Conservation (phyloP, 2,329 filamentous ascomycete species). For the Xylariaceae sp. region DNA sequence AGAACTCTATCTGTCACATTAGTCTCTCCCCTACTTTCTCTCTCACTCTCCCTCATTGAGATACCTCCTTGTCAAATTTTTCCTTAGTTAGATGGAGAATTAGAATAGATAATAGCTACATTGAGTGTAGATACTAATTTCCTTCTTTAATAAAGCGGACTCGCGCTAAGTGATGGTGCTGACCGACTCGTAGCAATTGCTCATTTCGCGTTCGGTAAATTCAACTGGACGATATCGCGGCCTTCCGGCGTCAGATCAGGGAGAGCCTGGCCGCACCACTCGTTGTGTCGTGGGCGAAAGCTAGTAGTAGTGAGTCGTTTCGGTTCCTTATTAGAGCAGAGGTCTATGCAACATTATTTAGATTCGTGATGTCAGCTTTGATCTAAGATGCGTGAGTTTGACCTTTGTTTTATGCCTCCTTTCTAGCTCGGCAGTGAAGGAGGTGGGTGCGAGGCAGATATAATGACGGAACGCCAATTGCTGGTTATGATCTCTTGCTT, state of each 20-base stretch:
- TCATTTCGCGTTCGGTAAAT: too few species aligned
- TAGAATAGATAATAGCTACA: too few species aligned
- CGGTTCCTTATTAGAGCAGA: constrained; percentile 62
- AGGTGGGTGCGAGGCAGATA: neutral
- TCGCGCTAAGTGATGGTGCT: too few species aligned
- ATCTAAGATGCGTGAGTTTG: constrained; percentile 55
- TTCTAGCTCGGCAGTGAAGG: neutral
- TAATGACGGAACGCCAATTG: constrained; percentile 8
- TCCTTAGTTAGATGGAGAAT: too few species aligned
- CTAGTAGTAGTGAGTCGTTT: constrained; percentile 44
- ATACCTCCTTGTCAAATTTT: too few species aligned
- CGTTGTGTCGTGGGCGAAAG: constrained; percentile 35
- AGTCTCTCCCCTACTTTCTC: too few species aligned
- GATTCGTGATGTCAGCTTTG: constrained; percentile 57
- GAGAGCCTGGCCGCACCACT: neutral
- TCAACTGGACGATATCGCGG: too few species aligned
- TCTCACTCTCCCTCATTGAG: too few species aligned
- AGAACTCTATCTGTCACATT: too few species aligned
- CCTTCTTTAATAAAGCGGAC: too few species aligned
- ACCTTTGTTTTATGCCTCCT: neutral
- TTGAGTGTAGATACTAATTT: too few species aligned
- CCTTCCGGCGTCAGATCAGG: neutral
- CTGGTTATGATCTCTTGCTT: constrained; percentile 5
- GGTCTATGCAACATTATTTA: constrained; percentile 59
- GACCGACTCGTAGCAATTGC: constrained; percentile 1